Base-by-base conservation (phyloP, 1,284 basidiomycete genomes). In the Vanrija sp. region DNA sequence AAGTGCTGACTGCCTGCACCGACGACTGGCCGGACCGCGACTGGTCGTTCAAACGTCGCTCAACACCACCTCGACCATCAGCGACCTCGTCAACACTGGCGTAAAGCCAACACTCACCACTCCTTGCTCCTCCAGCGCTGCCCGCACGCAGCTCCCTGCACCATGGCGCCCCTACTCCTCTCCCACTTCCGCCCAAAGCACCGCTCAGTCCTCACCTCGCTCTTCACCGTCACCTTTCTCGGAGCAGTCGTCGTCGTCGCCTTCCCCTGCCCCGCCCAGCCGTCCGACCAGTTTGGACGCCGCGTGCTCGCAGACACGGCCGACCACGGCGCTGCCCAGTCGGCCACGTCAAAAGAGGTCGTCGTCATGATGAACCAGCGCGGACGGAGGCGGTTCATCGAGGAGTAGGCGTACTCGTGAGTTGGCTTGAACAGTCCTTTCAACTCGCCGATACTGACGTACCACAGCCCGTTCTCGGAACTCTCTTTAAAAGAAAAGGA, bases 141-240 rank as follows among this genome's bases (percentile, higher is more conserved):
- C 12, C n/a, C 27, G 6, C 25, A 35, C 38, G 10, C 45, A 31
- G 18, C 31, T 16, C 31, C 19, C 16, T 14, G 25, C 43, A 60
- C 27, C 42, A 77, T 77, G 75, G 74, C 75, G 8, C 75, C 75
- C 3, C 63, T 77, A 6, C 69, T 75, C 45, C 63, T 68, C 25
- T 66, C 68, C 2, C 71, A 74, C 59, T 77, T 75, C 59, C 67
- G 68, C 49, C 69, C 73, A 16, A 57, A 59, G 15, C 75, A 76
- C 51, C 67, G 75, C 47, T 73, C 71, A 0, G 59, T 75, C 42
- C 69, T 76, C 55, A 75, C 75, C 6, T 65, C 71, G 3, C 66
- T 76, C 22, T 75, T 75, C 61, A 69, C 73, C 71, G 49, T 71
- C 58, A 52, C 73, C 6, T 77, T 77, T 55, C 68, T 77, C 45